Conservation (phyloP, 106 monocot genomes). For the Dioscorea zingiberensis region DNA sequence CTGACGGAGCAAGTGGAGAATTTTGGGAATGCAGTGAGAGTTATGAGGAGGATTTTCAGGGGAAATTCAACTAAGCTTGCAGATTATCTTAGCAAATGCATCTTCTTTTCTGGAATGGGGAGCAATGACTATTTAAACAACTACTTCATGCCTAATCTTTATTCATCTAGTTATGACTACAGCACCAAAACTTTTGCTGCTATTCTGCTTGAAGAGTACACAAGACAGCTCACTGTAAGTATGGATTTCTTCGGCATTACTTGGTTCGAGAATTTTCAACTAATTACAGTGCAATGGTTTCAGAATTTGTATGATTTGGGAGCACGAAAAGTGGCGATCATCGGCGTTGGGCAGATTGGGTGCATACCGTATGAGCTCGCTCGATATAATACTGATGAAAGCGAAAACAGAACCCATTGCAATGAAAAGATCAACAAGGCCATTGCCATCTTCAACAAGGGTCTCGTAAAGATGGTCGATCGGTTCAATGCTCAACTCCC, state of each 20-base stretch:
- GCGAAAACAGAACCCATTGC: slow-evolving; percentile 21
- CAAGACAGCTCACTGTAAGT: slow-evolving; percentile 39
- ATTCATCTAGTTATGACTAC: slow-evolving; percentile 26
- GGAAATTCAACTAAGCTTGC: slow-evolving; percentile 27
- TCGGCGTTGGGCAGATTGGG: slow-evolving; percentile 70
- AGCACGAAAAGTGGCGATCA: slow-evolving; percentile 51
- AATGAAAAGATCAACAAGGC: slow-evolving; percentile 61
- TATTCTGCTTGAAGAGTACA: slow-evolving; percentile 52
- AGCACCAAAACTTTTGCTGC: slow-evolving; percentile 35
- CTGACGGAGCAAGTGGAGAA: slow-evolving; percentile 50
- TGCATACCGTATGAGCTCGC: slow-evolving; percentile 93
- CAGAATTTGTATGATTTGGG: slow-evolving; percentile 73
- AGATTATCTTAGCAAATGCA: slow-evolving; percentile 44
- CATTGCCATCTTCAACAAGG: slow-evolving; percentile 56
- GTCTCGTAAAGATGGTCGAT: slow-evolving; percentile 43
- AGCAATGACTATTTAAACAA: slow-evolving; percentile 75
- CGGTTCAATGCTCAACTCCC: slow-evolving; percentile 35
- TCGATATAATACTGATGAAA: slow-evolving; percentile 11
- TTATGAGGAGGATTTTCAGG: slow-evolving; percentile 31
- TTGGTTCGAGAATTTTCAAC: not conserved
- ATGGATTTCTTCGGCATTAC: not conserved
- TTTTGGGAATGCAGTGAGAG: slow-evolving; percentile 26
- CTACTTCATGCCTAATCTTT: slow-evolving; percentile 61
- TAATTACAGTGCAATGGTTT: not conserved
- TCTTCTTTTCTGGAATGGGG: slow-evolving; percentile 41